A percentile compares a stretch with the other conserved stretches of the same genome.
These are phyloP conservation scores for Komagataella ulmi DNA, from an alignment of 805 yeast genomes.

Conservation along the genomic window DNA sequence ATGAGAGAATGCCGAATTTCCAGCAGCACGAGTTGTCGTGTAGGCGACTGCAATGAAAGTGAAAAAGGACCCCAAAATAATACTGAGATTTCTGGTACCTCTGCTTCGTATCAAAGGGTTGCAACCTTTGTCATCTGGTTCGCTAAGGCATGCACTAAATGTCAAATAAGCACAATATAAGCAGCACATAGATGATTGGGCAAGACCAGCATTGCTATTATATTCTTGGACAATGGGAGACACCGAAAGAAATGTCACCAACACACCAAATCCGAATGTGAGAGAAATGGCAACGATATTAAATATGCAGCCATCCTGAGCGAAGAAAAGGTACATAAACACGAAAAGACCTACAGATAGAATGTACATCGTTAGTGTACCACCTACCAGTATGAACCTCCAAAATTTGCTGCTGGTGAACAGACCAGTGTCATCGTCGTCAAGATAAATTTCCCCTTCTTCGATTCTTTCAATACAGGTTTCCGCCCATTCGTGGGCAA, in stretches of 20 bases:
- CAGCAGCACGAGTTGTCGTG: constrained; percentile 95
- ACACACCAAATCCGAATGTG: constrained; percentile 51
- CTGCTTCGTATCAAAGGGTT: constrained; percentile 83
- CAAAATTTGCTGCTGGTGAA: constrained; percentile 32
- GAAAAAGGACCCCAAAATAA: constrained; percentile 82
- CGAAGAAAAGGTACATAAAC: constrained; percentile 73
- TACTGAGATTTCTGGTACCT: constrained; percentile 83
- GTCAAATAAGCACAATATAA: constrained; percentile 85
- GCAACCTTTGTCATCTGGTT: constrained; percentile 88
- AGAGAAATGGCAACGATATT: constrained; percentile 78
- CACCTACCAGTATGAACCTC: constrained; percentile 72
- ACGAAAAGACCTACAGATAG: constrained; percentile 61
- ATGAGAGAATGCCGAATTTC: constrained; percentile 52
- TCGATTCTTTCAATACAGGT: constrained; percentile 86
- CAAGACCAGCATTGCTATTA: constrained; percentile 92
- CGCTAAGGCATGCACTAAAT: constrained; percentile 87
- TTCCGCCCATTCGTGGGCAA: constrained; percentile 98
- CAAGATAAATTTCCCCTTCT: constrained; percentile 45
- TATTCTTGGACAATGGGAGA: constrained; percentile 78
- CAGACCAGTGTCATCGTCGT: constrained; percentile 33
- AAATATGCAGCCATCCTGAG: constrained; percentile 72
- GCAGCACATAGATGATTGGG: constrained; percentile 93
- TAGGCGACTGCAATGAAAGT: constrained; percentile 93
- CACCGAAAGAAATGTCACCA: constrained; percentile 60
- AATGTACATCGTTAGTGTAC: constrained; percentile 76